Conservation (phyloP, 2,329 filamentous ascomycete species). For the Pseudocercospora crystallina region DNA sequence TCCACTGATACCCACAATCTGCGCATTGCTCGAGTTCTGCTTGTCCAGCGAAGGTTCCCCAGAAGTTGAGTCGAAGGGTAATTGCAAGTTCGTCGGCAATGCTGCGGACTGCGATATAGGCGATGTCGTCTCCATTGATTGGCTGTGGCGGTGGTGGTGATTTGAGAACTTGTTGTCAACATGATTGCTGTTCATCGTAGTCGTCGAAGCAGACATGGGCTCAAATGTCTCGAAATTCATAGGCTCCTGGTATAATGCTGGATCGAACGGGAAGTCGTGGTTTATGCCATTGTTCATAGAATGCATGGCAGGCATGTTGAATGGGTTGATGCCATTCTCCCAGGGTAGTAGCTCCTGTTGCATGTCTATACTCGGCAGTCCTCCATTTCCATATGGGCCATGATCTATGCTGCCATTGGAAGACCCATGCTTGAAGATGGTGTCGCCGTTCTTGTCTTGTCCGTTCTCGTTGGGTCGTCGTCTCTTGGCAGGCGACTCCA, state of each 20-base stretch:
- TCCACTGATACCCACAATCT: constrained; percentile 35
- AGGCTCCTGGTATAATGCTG: constrained; percentile 30
- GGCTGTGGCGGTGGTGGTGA: constrained; percentile 18
- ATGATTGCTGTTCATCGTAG: constrained; percentile 12
- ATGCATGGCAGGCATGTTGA: constrained; percentile 27
- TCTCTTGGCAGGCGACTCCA: constrained; percentile 40
- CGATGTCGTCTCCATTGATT: constrained; percentile 28
- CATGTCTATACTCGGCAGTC: constrained; percentile 25
- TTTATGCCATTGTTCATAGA: constrained; percentile 19
- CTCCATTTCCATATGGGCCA: constrained; percentile 23
- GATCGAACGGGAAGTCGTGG: constrained; percentile 31
- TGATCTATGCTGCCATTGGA: constrained; percentile 21
- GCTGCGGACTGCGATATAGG: constrained; percentile 22
- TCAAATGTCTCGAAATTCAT: constrained; percentile 31
- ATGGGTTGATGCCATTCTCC: constrained; percentile 30
- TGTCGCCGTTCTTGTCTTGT: constrained; percentile 14
- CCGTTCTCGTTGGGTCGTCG: constrained; percentile 32
- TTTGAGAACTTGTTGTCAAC: constrained; percentile 4
- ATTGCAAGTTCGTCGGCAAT: constrained; percentile 23
- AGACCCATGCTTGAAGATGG: constrained; percentile 20
- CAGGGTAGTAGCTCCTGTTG: constrained; percentile 29
- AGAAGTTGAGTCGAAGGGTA: constrained; percentile 30
- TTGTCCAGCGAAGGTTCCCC: constrained; percentile 35
- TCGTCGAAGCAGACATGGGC: constrained; percentile 27
- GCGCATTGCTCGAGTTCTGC: constrained; percentile 33